These are phyloP conservation scores for Pythium biforme DNA, from an alignment of 352 stramenopile species.

Conservation along the genomic window DNA sequence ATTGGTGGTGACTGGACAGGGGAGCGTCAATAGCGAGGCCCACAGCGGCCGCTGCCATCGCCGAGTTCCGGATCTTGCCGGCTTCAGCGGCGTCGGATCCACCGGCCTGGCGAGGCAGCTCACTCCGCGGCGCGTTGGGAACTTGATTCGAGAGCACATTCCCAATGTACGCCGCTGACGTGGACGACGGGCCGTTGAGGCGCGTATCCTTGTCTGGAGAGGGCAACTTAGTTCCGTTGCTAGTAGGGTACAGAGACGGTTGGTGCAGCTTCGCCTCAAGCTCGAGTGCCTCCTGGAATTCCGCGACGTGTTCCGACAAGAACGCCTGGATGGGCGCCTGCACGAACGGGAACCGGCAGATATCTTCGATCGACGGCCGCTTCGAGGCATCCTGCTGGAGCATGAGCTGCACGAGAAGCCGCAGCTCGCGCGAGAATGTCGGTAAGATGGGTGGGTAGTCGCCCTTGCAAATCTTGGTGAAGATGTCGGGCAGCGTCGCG, in stretches of 20 bases:
- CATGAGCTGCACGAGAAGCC: conserved; percentile 86
- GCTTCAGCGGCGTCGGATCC: conserved; percentile 19
- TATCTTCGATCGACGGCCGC: conserved; percentile 87
- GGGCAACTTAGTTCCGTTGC: neutral
- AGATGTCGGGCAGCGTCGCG: conserved; percentile 78
- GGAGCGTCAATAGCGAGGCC: conserved; percentile 32
- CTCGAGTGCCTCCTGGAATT: conserved; percentile 85
- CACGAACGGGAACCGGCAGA: conserved; percentile 86
- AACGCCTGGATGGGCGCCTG: conserved; percentile 84
- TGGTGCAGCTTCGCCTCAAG: conserved; percentile 87
- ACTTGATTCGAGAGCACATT: conserved; percentile 14
- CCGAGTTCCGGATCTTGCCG: conserved; percentile 50
- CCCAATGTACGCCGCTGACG: conserved; percentile 15
- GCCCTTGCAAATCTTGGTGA: conserved; percentile 88
- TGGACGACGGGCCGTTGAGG: conserved; percentile 36
- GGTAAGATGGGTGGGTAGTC: conserved; percentile 78
- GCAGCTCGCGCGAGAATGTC: conserved; percentile 79
- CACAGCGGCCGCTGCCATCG: conserved; percentile 51
- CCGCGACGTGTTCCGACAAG: conserved; percentile 78
- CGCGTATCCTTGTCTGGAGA: neutral
- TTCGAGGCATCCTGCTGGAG: conserved; percentile 85
- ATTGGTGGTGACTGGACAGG: conserved; percentile 30
- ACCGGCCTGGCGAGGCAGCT: conserved; percentile 1
- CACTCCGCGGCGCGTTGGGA: conserved; percentile 6
- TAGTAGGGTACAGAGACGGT: conserved; percentile 59